phyloP scores from a whole-genome alignment of 1,284 basidiomycete species.

The Gymnopus androsaceus region DNA sequence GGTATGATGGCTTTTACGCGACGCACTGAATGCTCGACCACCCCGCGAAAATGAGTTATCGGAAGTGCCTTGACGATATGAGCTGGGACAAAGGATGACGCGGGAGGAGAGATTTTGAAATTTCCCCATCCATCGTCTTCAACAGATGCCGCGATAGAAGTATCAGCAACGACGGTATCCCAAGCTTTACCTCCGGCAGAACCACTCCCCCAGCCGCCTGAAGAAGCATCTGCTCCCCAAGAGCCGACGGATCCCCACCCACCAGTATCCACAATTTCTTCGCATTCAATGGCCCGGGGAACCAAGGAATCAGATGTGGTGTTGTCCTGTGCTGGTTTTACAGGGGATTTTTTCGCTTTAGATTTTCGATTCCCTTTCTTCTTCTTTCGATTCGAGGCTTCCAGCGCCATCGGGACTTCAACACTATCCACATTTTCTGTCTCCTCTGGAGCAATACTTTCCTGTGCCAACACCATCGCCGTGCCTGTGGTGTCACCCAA shows the following conservation, averaged over 20 bases:
- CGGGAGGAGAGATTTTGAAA: background rate
- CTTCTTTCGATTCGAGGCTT: background rate
- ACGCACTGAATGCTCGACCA: conserved; percentile 55
- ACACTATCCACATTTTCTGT: too few species aligned
- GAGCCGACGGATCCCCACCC: background rate
- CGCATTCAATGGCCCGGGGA: background rate
- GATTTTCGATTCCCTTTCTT: conserved; percentile 5
- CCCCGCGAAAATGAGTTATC: conserved; percentile 50
- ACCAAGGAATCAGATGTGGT: background rate
- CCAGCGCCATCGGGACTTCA: too few species aligned
- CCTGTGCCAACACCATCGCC: too few species aligned
- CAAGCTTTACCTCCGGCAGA: background rate
- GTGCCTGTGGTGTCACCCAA: background rate
- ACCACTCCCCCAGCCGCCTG: background rate
- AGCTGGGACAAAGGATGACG: conserved; percentile 29
- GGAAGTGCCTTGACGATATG: conserved; percentile 40
- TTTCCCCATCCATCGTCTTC: background rate
- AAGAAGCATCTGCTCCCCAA: background rate
- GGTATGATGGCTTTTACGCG: conserved; percentile 36
- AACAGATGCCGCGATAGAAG: background rate
- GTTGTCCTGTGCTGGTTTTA: too few species aligned
- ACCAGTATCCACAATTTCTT: background rate
- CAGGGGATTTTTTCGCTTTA: background rate
- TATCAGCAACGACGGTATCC: background rate
- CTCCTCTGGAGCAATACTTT: too few species aligned